Percentiles rank a stretch among this genome's conserved stretches.
Conservation (phyloP, 116 monocot species). For the Zostera marina region DNA sequence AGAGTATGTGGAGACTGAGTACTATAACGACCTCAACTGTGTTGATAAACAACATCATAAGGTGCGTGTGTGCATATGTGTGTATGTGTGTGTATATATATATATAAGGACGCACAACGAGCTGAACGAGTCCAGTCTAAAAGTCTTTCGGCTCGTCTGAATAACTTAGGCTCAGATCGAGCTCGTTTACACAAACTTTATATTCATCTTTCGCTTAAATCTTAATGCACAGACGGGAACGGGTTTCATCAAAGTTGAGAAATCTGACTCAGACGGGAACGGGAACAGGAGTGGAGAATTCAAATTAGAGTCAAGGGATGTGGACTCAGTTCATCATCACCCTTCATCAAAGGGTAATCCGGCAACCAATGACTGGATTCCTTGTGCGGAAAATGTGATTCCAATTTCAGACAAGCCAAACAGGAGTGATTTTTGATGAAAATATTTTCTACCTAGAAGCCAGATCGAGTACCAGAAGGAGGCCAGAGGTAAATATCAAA, state of each 20-base stretch:
- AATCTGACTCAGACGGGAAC: slow-evolving; percentile 10
- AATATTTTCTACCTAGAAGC: no score
- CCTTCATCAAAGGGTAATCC: slow-evolving; percentile 51
- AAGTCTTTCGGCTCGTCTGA: no score
- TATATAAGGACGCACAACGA: no score
- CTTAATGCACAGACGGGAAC: slow-evolving; percentile 50
- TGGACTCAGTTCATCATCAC: slow-evolving; percentile 7
- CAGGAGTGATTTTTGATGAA: slow-evolving; percentile 52
- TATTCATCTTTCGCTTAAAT: background rate
- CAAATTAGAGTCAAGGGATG: background rate
- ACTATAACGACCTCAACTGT: slow-evolving; percentile 65
- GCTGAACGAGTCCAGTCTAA: no score
- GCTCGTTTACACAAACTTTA: no score
- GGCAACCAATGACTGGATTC: slow-evolving; percentile 82
- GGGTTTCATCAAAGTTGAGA: slow-evolving; percentile 74
- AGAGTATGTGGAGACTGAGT: slow-evolving; percentile 84
- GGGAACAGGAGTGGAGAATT: background rate
- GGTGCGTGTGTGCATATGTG: slow-evolving; percentile 52
- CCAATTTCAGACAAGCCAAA: slow-evolving; percentile 38
- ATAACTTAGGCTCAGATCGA: no score
- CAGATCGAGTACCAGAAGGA: no score
- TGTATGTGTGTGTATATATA: no score
- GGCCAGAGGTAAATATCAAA: no score
- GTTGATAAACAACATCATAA: slow-evolving; percentile 84
- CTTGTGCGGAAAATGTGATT: slow-evolving; percentile 37